Evolutionary conservation across 495 filamentous ascomycete genomes (phyloP), one percentile per base, ranked within the genome.

Genomic region (Penicillium turbatum): DNA sequence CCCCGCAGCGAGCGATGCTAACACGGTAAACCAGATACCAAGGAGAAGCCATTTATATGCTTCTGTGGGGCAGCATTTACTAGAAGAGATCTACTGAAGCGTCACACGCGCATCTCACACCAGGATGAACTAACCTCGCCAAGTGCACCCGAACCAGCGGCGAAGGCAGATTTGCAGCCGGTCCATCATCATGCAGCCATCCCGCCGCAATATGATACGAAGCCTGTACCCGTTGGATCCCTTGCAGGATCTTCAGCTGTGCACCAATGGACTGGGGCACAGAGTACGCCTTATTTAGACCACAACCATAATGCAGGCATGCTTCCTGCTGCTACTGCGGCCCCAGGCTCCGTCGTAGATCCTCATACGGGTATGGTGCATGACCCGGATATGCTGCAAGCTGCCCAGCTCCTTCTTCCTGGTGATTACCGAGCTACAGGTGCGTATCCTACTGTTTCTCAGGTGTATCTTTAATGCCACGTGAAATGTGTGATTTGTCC

Each of bases 41-140:
- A 78, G 48, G 77, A 80, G 60, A 80, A 80, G 53, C 77, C 77
- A 12, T 80, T 78, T 58, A 70, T 75, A 37, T 80, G 77, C 57
- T 77, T 74, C 62, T 80, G 77, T 69, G 77, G 77, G 64, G 72
- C 76, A 38, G 74, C 75, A 1, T 80, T 79, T 57, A 78, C 77
- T 46, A 71, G 77, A 42, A 71, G 77, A 40, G 78, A 81, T 70
- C 71, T 81, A 17, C 59, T 81, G 54, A 79, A 78, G 55, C 72
- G 78, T 46, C 78, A 81, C 53, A 74, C 72, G 37, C 72, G 74
- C 51, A 78, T 74, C 32, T 62, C 71, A 4, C 69, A 72, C 47
- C 67, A 72, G 36, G 65, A 71, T 63, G 61, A 55, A 1, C 36
- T 69, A 21, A 57, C 53, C 8, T 72, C 71, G 10, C 69, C 71